phyloP scores from a whole-genome alignment of 2,329 filamentous ascomycete genomes.

The Metarhizium sp. region DNA sequence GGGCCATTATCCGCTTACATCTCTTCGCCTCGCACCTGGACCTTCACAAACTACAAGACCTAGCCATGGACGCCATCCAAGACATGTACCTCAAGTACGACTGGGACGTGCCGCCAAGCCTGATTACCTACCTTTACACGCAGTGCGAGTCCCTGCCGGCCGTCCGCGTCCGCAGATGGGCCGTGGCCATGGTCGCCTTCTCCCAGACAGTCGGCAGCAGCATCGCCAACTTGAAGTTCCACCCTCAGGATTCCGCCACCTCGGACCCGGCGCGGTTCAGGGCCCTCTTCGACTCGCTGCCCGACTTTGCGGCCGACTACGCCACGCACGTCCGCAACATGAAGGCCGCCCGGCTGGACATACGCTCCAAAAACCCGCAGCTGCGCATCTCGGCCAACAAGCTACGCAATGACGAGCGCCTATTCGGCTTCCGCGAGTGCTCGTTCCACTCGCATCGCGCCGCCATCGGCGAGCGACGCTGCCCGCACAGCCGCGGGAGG shows the following conservation, averaged over 20 bases:
- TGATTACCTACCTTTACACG: constrained; percentile 44
- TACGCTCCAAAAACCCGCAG: constrained; percentile 51
- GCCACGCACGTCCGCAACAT: constrained; percentile 43
- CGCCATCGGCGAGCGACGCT: constrained; percentile 42
- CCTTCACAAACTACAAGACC: constrained; percentile 42
- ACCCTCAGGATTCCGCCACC: constrained; percentile 18
- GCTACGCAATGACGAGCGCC: constrained; percentile 45
- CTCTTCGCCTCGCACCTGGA: constrained; percentile 45
- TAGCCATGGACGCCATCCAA: constrained; percentile 48
- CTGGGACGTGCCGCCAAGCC: constrained; percentile 45
- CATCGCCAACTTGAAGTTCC: constrained; percentile 17
- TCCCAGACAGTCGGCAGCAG: constrained; percentile 29
- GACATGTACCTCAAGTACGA: constrained; percentile 49
- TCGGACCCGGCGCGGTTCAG: constrained; percentile 27
- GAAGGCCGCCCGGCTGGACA: constrained; percentile 37
- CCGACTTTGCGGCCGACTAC: constrained; percentile 42
- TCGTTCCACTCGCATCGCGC: constrained; percentile 51
- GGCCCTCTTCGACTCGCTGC: constrained; percentile 31
- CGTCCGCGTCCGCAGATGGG: constrained; percentile 47
- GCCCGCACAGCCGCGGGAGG: constrained; percentile 30
- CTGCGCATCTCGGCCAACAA: constrained; percentile 47
- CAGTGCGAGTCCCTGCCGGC: constrained; percentile 39
- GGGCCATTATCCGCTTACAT: constrained; percentile 47
- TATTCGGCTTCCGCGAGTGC: constrained; percentile 52
- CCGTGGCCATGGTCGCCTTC: constrained; percentile 52